These are phyloP conservation scores for Pythium scleroteichum DNA, from an alignment of 352 stramenopile genomes.

Conservation along the genomic window DNA sequence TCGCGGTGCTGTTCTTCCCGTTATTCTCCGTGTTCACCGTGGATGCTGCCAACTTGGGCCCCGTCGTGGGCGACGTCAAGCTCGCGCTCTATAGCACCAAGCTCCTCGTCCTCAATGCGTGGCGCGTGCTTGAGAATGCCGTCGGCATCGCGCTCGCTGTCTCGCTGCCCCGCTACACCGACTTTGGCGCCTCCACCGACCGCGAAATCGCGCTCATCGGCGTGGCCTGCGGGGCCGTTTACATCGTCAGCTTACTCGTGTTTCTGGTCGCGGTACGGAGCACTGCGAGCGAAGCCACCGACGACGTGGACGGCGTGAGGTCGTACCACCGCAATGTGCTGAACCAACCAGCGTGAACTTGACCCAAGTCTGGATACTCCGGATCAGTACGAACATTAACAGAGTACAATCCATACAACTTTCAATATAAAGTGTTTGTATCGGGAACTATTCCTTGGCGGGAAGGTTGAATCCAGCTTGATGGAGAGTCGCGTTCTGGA, in stretches of 20 bases:
- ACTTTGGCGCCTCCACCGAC: slow-evolving; percentile 57
- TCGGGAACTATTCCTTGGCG: slow-evolving; percentile 4
- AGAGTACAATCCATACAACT: no score
- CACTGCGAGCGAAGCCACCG: neutral
- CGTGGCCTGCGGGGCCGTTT: slow-evolving; percentile 39
- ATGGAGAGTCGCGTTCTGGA: neutral
- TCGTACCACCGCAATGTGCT: slow-evolving; percentile 8
- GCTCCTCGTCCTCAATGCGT: slow-evolving; percentile 45
- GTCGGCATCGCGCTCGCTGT: slow-evolving; percentile 42
- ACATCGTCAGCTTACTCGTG: slow-evolving; percentile 27
- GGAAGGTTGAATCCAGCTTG: neutral
- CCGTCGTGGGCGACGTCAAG: slow-evolving; percentile 32
- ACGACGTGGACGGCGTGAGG: slow-evolving; percentile 26
- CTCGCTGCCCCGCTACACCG: slow-evolving; percentile 50
- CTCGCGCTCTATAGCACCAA: slow-evolving; percentile 38
- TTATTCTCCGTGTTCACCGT: slow-evolving; percentile 69
- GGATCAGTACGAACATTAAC: no score
- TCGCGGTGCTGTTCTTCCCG: slow-evolving; percentile 59
- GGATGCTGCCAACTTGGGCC: slow-evolving; percentile 48
- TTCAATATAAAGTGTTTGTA: slow-evolving; percentile 16
- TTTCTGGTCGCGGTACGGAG: slow-evolving; percentile 32
- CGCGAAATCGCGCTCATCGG: slow-evolving; percentile 37
- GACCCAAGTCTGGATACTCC: no score
- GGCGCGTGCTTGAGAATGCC: slow-evolving; percentile 59
- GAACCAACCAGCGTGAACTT: neutral